These are phyloP conservation scores for Ceratocystis harringtonii DNA, from an alignment of 2,329 filamentous ascomycete species.

Conservation along the genomic window DNA sequence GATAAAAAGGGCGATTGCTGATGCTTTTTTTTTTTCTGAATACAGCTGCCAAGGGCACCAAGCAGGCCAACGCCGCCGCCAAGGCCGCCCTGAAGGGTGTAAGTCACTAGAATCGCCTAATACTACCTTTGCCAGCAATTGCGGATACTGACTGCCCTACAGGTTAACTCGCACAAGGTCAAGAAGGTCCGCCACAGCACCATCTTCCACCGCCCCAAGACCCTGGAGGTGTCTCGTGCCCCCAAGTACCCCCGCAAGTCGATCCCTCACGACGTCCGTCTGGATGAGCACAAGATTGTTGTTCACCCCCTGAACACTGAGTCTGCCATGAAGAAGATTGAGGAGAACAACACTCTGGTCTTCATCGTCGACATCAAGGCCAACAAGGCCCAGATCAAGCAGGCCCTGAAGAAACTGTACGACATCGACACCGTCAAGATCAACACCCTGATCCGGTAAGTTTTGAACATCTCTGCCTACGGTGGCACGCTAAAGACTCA, in stretches of 20 bases:
- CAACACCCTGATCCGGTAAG: constrained; percentile 95
- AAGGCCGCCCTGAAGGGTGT: constrained; percentile 95
- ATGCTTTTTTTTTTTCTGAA: constrained; percentile 32
- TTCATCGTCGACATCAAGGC: constrained; percentile 95
- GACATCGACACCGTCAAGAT: constrained; percentile 97
- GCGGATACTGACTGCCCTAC: constrained; percentile 9
- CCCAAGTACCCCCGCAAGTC: constrained; percentile 98
- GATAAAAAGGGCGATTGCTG: constrained; percentile 50
- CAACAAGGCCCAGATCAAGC: constrained; percentile 99
- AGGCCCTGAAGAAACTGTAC: constrained; percentile 96
- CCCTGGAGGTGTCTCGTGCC: constrained; percentile 72
- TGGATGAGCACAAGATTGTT: constrained; percentile 96
- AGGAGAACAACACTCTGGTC: constrained; percentile 99
- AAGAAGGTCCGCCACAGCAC: constrained; percentile 85
- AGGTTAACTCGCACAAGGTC: constrained; percentile 59
- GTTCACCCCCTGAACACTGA: constrained; percentile 98
- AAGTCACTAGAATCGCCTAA: constrained; percentile 33
- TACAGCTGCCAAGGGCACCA: constrained; percentile 50
- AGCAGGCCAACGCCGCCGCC: constrained; percentile 85
- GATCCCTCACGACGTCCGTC: constrained; percentile 72
- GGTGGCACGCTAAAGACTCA: not conserved
- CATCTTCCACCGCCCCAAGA: constrained; percentile 97
- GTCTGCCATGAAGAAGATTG: constrained; percentile 99
- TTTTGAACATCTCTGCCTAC: constrained; percentile 19
- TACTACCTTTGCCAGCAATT: not conserved